These are phyloP conservation scores for Pythium biforme DNA, from an alignment of 352 stramenopile genomes.

Conservation along the genomic window DNA sequence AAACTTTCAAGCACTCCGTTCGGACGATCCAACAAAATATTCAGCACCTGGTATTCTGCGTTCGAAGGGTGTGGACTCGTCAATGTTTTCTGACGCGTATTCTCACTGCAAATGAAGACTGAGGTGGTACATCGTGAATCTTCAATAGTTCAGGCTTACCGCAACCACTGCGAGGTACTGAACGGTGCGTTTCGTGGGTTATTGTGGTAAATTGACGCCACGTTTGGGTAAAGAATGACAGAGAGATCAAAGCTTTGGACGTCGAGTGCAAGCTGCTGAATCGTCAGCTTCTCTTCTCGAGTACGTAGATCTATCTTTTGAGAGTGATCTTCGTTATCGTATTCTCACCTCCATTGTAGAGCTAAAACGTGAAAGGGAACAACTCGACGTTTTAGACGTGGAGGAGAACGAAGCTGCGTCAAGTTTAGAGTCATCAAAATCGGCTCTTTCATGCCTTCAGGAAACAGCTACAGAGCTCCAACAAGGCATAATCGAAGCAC, in stretches of 20 bases:
- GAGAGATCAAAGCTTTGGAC: not conserved
- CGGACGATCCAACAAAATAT: constrained; percentile 24
- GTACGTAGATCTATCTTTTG: not conserved
- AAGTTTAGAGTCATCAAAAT: constrained; percentile 4
- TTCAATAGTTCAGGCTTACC: constrained; percentile 2
- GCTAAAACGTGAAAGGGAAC: not conserved
- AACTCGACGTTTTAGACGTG: not conserved
- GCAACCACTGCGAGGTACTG: constrained; percentile 13
- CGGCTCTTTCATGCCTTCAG: not conserved
- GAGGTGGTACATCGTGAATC: constrained; percentile 14
- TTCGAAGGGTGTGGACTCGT: not conserved
- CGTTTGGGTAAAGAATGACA: constrained; percentile 4
- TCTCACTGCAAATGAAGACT: constrained; percentile 1
- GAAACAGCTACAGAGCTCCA: not conserved
- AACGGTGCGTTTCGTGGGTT: not conserved
- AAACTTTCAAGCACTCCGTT: constrained; percentile 21
- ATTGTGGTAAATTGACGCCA: not conserved
- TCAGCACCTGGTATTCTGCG: constrained; percentile 9
- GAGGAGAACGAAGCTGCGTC: not conserved
- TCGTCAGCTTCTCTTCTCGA: not conserved
- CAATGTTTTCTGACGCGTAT: not conserved
- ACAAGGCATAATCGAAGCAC: not conserved
- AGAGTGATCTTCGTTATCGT: not conserved
- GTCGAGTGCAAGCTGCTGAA: not conserved
- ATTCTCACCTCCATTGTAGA: not conserved